Conservation (phyloP, 2,329 filamentous ascomycete species). For the Colletotrichum euphorbiae region DNA sequence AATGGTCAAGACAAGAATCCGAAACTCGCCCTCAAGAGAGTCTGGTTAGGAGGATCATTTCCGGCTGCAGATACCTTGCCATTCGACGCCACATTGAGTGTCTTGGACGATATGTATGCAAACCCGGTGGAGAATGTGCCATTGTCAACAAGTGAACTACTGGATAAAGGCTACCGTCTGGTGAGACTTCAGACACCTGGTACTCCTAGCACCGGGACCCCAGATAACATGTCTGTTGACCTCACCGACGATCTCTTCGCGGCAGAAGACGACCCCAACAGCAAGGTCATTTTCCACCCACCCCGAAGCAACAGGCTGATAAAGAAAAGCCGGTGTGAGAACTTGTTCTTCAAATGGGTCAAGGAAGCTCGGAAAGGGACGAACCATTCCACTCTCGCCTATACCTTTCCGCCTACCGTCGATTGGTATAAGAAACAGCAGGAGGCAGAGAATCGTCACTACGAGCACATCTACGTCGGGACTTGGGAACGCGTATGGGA, state of each 20-base stretch:
- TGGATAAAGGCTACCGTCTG: slow-evolving; percentile 54
- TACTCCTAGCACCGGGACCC: neutral
- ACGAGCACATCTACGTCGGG: slow-evolving; percentile 60
- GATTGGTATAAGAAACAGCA: slow-evolving; percentile 64
- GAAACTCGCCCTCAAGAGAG: slow-evolving; percentile 50
- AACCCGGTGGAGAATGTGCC: slow-evolving; percentile 53
- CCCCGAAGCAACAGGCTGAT: slow-evolving; percentile 48
- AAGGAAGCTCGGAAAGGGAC: slow-evolving; percentile 40
- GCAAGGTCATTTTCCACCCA: slow-evolving; percentile 60
- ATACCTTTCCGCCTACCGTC: slow-evolving; percentile 59
- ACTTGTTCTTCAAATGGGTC: slow-evolving; percentile 57
- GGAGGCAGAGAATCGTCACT: slow-evolving; percentile 58
- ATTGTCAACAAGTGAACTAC: slow-evolving; percentile 45
- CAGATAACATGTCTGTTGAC: slow-evolving; percentile 30
- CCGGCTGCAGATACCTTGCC: slow-evolving; percentile 45
- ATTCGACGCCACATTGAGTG: slow-evolving; percentile 57
- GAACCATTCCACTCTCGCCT: slow-evolving; percentile 48
- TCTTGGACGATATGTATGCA: slow-evolving; percentile 48
- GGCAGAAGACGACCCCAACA: slow-evolving; percentile 42
- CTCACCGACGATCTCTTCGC: slow-evolving; percentile 22
- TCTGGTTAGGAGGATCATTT: slow-evolving; percentile 60
- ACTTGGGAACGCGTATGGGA: slow-evolving; percentile 57
- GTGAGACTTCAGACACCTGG: neutral
- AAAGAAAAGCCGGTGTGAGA: slow-evolving; percentile 52
- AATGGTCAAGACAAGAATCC: slow-evolving; percentile 47